A percentile compares a stretch with the other conserved stretches of the same genome.
Evolutionary conservation across 768 basidiomycete species (phyloP).

Genomic region (Tricholoma sp.): DNA sequence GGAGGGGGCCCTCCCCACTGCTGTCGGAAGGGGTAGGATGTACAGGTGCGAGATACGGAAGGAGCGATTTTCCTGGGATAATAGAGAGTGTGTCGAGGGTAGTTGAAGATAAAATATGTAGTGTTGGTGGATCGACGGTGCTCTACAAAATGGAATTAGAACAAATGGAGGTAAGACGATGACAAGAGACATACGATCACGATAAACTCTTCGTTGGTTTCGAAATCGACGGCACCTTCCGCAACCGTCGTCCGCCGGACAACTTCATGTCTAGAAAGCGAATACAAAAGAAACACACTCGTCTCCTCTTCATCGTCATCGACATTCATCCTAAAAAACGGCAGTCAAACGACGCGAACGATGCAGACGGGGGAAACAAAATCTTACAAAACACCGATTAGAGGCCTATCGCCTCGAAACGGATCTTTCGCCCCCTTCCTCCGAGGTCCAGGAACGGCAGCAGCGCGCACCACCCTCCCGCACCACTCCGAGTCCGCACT

Average conservation of each 20-base stretch:
- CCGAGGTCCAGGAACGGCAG: constrained; percentile 30
- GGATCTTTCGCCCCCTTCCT: constrained; percentile 19
- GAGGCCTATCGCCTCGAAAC: constrained; percentile 20
- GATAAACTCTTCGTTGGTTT: constrained; percentile 33
- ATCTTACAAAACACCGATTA: constrained; percentile 28
- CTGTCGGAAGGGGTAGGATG: neutral
- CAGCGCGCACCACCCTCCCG: constrained; percentile 29
- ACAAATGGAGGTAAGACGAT: neutral
- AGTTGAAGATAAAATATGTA: constrained; percentile 53
- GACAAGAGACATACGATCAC: constrained; percentile 44
- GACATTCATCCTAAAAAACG: neutral
- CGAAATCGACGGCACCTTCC: constrained; percentile 26
- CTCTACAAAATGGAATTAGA: constrained; percentile 33
- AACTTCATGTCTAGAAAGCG: constrained; percentile 26
- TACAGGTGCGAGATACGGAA: constrained; percentile 15
- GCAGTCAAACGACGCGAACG: neutral
- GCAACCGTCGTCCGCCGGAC: constrained; percentile 42
- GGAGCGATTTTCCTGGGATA: constrained; percentile 42
- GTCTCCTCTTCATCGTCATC: constrained; percentile 7
- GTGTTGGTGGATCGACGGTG: constrained; percentile 46
- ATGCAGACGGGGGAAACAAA: too few species aligned
- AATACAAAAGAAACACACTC: constrained; percentile 25
- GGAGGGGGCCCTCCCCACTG: neutral
- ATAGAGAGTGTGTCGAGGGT: constrained; percentile 48
- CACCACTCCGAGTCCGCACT: neutral